A percentile compares a stretch with the other conserved stretches of the same genome.
Evolutionary conservation across 805 yeast species (phyloP).

Genomic region (Candida methanosorbosa): DNA sequence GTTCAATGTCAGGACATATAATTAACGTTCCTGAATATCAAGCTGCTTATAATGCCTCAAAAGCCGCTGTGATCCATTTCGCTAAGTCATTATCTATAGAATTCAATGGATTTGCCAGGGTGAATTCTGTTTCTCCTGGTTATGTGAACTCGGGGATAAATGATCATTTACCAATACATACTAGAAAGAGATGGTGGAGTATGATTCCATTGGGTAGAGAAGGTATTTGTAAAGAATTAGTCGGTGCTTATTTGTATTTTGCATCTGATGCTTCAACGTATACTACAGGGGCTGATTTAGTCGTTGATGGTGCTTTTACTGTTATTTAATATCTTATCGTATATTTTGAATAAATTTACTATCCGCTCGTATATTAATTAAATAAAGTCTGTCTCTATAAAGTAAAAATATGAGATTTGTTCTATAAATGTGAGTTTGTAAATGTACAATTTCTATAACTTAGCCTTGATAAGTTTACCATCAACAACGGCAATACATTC

Average conservation of each 20-base stretch:
- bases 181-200: slow-evolving; percentile 23
- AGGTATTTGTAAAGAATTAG: slow-evolving; percentile 38
- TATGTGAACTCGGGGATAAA: slow-evolving; percentile 40
- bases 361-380: too few relatives aligned
- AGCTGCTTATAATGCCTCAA: slow-evolving; percentile 40
- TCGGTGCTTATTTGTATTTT: slow-evolving; percentile 44
- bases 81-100: slow-evolving; percentile 39
- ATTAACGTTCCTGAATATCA: slow-evolving; percentile 45
- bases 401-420: too few relatives aligned
- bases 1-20: slow-evolving; percentile 48
- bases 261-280: slow-evolving; percentile 44
- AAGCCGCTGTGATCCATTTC: slow-evolving; percentile 40
- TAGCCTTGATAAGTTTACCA: neutral
- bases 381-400: neutral
- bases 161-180: slow-evolving; percentile 15
- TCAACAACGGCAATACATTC: slow-evolving; percentile 28
- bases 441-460: neutral
- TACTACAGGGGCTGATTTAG: slow-evolving; percentile 40
- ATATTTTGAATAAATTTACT: too few relatives aligned
- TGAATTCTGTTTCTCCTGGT: slow-evolving; percentile 44
- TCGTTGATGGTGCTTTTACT: slow-evolving; percentile 43
- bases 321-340: too few relatives aligned
- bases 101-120: slow-evolving; percentile 43
- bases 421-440: neutral
- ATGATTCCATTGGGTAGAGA: slow-evolving; percentile 38